Evolutionary conservation across 2,329 filamentous ascomycete genomes (phyloP).

Genomic region (Colletotrichum sojae): DNA sequence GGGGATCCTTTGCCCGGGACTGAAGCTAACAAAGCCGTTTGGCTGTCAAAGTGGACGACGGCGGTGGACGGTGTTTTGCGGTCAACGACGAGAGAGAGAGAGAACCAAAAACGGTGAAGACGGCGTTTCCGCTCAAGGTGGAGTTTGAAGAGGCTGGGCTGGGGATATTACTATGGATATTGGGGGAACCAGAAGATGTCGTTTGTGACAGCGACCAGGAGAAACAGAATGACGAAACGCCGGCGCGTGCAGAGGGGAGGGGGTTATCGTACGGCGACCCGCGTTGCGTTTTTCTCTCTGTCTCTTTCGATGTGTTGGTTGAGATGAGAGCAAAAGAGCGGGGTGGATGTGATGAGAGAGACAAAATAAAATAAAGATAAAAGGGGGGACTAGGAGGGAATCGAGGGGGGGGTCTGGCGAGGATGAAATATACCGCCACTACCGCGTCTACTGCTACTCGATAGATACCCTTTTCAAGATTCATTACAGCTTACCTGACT

Average conservation of each 20-base stretch:
- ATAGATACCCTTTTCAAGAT: too few relatives aligned
- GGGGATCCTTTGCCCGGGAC: not conserved
- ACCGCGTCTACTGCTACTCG: too few relatives aligned
- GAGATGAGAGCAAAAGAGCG: conserved; percentile 34
- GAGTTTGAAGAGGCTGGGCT: conserved; percentile 20
- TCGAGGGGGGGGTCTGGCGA: conserved; percentile 7
- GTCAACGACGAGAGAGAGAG: not conserved
- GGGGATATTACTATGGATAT: too few relatives aligned
- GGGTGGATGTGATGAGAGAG: conserved; percentile 9
- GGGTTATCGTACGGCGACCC: conserved; percentile 3
- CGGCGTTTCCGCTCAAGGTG: conserved; percentile 14
- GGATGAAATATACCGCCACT: conserved; percentile 15
- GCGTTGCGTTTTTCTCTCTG: not conserved
- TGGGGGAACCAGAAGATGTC: not conserved
- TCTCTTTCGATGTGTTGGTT: conserved; percentile 21
- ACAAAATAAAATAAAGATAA: conserved; percentile 3
- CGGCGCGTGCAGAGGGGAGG: conserved; percentile 16
- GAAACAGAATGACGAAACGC: conserved; percentile 12
- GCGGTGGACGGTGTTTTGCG: conserved; percentile 13
- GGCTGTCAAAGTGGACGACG: conserved; percentile 30
- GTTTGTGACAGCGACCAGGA: conserved; percentile 11
- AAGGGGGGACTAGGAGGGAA: not conserved
- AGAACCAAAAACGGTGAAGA: conserved; percentile 10
- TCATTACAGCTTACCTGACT: too few relatives aligned
- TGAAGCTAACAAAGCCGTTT: too few relatives aligned